Evolutionary conservation across 805 yeast genomes (phyloP), one percentile per base, ranked within the genome.

Genomic region (Saturnispora gosingensis): DNA sequence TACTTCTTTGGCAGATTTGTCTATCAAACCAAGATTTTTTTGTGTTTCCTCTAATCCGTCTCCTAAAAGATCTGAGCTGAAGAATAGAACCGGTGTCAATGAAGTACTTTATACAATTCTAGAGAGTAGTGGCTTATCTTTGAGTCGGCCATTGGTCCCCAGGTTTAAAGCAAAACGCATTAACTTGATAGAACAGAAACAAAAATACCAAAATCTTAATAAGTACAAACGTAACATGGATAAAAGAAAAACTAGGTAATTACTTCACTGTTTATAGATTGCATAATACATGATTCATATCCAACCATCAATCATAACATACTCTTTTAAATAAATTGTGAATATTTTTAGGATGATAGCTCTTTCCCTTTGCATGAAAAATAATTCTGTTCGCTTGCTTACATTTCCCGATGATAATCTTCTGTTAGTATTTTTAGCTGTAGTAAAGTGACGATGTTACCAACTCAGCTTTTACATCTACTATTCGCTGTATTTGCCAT

Each of bases 11-110:
- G 54, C 62, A n/a, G 72, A 77, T 1, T 60, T 74, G 16, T 67
- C 78, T 1, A 62, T 76, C 36, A 62, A 67, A 35, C 77, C 76
- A 4, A 57, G 65, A 13, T 61, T 66, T 38, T 67, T 71, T 18
- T 83, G 83, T 64, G 78, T 77, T 45, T 83, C 80, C 60, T 73
- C 83, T 0, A 62, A 65, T 0, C 59, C 61, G 13, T 60, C 64
- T 15, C 56, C 59, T 18, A 56, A 59, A 0, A 67, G 65, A 44
- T 43, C 50, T 20, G 61, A 56, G 13, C 39, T 61, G 18, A 18
- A 38, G 1, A 27, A 48, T 1, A 67, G 83, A 53, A 70, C 72
- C 47, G 91, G 90, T 1, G 69, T 80, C 32, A 72, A 72, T 48
- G 79, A 76, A 42, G 59, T 84, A 11, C 66, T 88, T 48, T 61